phyloP scores from a whole-genome alignment of 495 filamentous ascomycete species.

The Penicillium dipodomyicola region DNA sequence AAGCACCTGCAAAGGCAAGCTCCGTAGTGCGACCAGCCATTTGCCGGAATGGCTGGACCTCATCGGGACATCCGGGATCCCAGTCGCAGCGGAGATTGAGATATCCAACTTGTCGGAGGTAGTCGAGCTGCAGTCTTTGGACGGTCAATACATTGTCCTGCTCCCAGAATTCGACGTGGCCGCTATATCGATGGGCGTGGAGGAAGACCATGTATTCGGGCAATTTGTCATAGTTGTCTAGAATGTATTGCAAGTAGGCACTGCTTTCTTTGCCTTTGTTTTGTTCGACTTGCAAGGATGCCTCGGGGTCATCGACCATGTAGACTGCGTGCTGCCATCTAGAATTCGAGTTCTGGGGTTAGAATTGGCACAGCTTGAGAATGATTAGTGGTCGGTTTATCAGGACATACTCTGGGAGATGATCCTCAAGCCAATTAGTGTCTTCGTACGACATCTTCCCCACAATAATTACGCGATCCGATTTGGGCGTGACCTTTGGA shows the following conservation, averaged over 20 bases:
- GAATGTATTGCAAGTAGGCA: conserved; percentile 51
- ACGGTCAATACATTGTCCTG: conserved; percentile 45
- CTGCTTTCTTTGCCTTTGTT: conserved; percentile 52
- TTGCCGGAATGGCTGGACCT: conserved; percentile 38
- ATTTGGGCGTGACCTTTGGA: conserved; percentile 21
- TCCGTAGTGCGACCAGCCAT: conserved; percentile 23
- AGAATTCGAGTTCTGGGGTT: neutral
- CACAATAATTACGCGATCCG: conserved; percentile 39
- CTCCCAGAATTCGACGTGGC: conserved; percentile 43
- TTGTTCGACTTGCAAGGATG: conserved; percentile 34
- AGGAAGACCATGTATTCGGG: conserved; percentile 50
- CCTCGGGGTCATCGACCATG: conserved; percentile 55
- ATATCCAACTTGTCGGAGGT: conserved; percentile 46
- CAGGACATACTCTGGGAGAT: conserved; percentile 39
- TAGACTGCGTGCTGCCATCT: conserved; percentile 56
- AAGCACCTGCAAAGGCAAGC: conserved; percentile 33
- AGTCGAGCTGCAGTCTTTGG: conserved; percentile 38
- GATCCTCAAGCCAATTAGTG: conserved; percentile 39
- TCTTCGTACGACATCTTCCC: conserved; percentile 39
- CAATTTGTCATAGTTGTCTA: conserved; percentile 49
- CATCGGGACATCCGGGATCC: conserved; percentile 45
- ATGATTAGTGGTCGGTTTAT: neutral
- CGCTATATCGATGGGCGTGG: conserved; percentile 44
- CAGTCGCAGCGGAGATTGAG: conserved; percentile 49
- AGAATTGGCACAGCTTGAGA: neutral